Base-by-base conservation (phyloP, 768 basidiomycete genomes). In the Trametes punicea region DNA sequence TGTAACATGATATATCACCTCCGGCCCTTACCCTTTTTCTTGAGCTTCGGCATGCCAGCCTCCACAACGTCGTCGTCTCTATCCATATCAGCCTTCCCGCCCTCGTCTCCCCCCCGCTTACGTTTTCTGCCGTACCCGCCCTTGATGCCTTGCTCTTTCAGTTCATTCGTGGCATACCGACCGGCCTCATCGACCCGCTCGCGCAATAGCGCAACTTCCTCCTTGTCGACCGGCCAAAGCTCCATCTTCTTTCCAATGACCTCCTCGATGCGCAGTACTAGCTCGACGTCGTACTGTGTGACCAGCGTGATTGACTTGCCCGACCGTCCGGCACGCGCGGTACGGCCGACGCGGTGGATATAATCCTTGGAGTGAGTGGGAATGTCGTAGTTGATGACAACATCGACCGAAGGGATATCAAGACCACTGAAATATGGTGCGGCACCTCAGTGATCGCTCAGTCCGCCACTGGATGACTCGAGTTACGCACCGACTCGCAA, bases 291-390 rank as follows among this genome's bases (percentile, higher is more conserved):
- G 71, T 98, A 99, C 72, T 99, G 97, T 5, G 96, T 93, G 21
- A 98, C 94, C 38, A 99, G 81, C n/a, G 95, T 97, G 65, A 99
- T 90, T 1, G 92, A 87, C 74, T 98, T 98, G 40, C 97, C 97
- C 1, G 93, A 85, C 39, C 97, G 84, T n/a, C 97, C 97, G 2
- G 97, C 97, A 67, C 97, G 88, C 6, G 97, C 97, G 29, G 97
- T 99, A 54, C 97, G 84, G 34, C 97, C 97, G 9, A 99, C 97
- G 40, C 97, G 85, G 69, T 99, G 97, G 46, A 99, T 97, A 72
- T 99, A 99, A 70, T 98, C 97, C 75, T 99, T 98, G 15, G 95
- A 98, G 69, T 98, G 92, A 1, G 92, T 92, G 1, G 97, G 97
- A 60, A 98, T 88, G 70, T 97, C 95, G 70, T 92, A 99, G 73